Percentiles rank a stretch among this genome's conserved stretches.
Evolutionary conservation across 441 rosid genomes (phyloP).

Genomic region (Euphorbia neoarborescens): DNA sequence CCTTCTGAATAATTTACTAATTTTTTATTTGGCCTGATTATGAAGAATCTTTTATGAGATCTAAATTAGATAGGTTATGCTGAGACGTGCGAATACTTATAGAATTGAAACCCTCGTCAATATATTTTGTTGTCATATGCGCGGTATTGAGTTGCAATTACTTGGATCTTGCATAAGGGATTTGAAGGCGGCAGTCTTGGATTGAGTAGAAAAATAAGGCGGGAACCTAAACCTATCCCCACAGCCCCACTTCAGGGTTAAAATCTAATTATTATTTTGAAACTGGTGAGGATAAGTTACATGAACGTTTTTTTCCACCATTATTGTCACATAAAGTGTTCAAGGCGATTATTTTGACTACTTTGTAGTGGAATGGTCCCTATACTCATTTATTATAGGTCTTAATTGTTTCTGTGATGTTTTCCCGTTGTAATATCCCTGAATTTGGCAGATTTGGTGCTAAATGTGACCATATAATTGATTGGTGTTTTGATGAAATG

Average conservation of each 20-base stretch:
- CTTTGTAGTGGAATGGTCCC: neutral
- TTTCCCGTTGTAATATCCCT: neutral
- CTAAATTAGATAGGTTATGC: neutral
- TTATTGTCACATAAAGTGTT: neutral
- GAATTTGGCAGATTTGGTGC: neutral
- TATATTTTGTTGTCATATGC: neutral
- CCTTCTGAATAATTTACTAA: neutral
- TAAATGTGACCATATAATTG: neutral
- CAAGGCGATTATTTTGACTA: neutral
- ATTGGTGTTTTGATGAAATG: neutral
- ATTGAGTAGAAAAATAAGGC: neutral
- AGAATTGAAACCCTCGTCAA: neutral
- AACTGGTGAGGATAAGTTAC: neutral
- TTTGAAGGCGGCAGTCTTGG: neutral
- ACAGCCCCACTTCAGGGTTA: neutral
- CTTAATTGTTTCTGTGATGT: neutral
- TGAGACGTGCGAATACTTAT: neutral
- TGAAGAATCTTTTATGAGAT: neutral
- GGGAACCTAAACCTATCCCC: neutral
- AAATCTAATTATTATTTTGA: neutral
- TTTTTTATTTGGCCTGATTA: neutral
- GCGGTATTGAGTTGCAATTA: neutral
- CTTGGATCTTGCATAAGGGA: neutral
- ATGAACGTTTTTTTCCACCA: neutral
- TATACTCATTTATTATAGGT: neutral